Evolutionary conservation across 805 yeast species (phyloP).

Genomic region (Tetrapisispora namnaoensis): DNA sequence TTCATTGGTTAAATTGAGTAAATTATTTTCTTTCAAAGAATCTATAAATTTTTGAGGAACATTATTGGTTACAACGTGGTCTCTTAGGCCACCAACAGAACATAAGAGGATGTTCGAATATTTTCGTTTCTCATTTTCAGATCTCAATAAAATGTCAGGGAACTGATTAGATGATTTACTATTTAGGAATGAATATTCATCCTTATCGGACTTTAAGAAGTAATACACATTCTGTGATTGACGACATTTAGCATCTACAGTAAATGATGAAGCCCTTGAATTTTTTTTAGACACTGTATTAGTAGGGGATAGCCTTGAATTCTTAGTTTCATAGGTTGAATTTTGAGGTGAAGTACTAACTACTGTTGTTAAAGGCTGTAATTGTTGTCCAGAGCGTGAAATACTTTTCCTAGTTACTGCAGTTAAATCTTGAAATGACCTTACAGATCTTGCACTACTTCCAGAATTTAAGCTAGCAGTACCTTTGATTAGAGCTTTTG

Average conservation of each 20-base stretch:
- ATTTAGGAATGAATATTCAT: neutral
- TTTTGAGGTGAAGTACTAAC: neutral
- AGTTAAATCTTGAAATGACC: conserved; percentile 16
- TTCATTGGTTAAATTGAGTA: neutral
- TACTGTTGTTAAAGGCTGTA: neutral
- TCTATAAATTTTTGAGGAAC: conserved; percentile 1
- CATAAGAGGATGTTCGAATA: conserved; percentile 18
- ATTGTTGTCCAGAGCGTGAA: neutral
- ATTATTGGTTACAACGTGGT: conserved; percentile 16
- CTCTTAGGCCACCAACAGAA: conserved; percentile 27
- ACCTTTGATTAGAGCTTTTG: conserved; percentile 17
- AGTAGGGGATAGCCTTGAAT: neutral
- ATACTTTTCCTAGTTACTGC: neutral
- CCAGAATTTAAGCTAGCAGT: conserved; percentile 3
- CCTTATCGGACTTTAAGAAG: neutral
- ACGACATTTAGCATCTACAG: neutral
- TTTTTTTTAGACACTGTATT: neutral
- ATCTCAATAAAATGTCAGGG: conserved; percentile 13
- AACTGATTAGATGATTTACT: conserved; percentile 12
- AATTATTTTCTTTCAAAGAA: neutral
- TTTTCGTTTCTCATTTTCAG: conserved; percentile 5
- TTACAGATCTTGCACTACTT: conserved; percentile 10
- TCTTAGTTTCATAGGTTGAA: too few relatives aligned
- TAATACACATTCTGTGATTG: neutral
- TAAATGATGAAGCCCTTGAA: neutral